Evolutionary conservation across 768 basidiomycete genomes (phyloP), one percentile per base, ranked within the genome.

Genomic region (Mycena amicta): DNA sequence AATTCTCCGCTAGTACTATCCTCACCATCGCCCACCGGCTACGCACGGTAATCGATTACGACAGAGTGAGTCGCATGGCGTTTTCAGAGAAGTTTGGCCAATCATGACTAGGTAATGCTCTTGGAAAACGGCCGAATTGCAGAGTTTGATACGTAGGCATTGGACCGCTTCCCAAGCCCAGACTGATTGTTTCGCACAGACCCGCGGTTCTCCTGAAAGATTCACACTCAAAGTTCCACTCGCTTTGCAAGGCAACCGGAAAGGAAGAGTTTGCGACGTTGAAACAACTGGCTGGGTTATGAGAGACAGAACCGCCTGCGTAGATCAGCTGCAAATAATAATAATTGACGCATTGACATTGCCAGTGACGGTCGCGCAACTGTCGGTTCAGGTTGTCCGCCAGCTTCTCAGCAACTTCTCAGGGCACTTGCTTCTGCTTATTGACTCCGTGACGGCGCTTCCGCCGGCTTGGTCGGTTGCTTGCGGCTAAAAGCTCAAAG

Each of bases 21-120:
- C 72, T 93, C 29, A 93, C 90, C 1, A 92, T 93, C 55, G 91
- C 92, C 13, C 92, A 93, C 73, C 83, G 88, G 11, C 75, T 91
- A 55, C 80, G 87, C 3, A 90, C 89, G 2, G 87, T 90, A 50
- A 92, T 94, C 55, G 91, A 93, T 66, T 94, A 93, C 63, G 88
- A 93, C 69, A 81, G 87, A 63, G 89, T 88, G 73, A 57, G 87
- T 75, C 1, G 5, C 8, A 3, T 27, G 26, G 18, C 37, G 30
- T 13, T 6, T 47, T 25, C 22, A 31, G n/a, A 22, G 22, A 2
- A 27, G 23, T 23, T 50, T 41, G n/a, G 46, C 50, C 52, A 30
- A n/a, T 22, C 40, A 6, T 39, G 49, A 15, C 23, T 43, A 91
- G 90, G 84, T 92, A 41, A 84, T 91, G 83, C 74, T 92, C 5